Conservation (phyloP, 1,284 basidiomycete species). For the Schizophyllum commune region DNA sequence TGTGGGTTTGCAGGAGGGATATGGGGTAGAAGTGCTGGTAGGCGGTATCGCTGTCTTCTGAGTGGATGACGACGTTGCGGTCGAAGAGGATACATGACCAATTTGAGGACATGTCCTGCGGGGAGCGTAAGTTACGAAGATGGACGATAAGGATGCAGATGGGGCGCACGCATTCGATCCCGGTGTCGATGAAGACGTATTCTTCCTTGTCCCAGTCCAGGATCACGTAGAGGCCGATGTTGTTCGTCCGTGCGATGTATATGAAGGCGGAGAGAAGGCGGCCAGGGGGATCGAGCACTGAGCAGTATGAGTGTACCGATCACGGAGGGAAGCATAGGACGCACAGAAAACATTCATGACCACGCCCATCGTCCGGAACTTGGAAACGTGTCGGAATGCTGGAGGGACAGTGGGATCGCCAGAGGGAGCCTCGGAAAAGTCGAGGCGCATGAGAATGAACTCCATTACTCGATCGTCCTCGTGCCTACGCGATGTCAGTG, state of each 20-base stretch:
- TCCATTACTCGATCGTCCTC: constrained; percentile 46
- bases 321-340: background rate
- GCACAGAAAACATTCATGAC: constrained; percentile 62
- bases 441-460: constrained; percentile 48
- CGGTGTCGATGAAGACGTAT: constrained; percentile 65
- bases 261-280: constrained; percentile 61
- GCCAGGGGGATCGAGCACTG: constrained; percentile 52
- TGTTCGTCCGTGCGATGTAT: constrained; percentile 44
- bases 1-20: constrained; percentile 18
- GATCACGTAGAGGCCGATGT: constrained; percentile 56
- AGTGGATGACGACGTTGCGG: constrained; percentile 62
- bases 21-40: constrained; percentile 54
- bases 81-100: constrained; percentile 65
- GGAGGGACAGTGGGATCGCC: constrained; percentile 26
- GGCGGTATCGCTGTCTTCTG: constrained; percentile 50
- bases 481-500: constrained; percentile 19
- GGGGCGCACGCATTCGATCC: constrained; percentile 50
- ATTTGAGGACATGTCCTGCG: constrained; percentile 51
- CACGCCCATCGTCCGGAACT: constrained; percentile 55
- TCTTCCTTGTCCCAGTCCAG: constrained; percentile 56
- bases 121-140: constrained; percentile 2
- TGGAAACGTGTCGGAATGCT: constrained; percentile 46
- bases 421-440: constrained; percentile 35
- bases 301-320: background rate
- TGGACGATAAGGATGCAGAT: background rate